Evolutionary conservation across 2,329 filamentous ascomycete species (phyloP).

Genomic region (Claviceps capensis): DNA sequence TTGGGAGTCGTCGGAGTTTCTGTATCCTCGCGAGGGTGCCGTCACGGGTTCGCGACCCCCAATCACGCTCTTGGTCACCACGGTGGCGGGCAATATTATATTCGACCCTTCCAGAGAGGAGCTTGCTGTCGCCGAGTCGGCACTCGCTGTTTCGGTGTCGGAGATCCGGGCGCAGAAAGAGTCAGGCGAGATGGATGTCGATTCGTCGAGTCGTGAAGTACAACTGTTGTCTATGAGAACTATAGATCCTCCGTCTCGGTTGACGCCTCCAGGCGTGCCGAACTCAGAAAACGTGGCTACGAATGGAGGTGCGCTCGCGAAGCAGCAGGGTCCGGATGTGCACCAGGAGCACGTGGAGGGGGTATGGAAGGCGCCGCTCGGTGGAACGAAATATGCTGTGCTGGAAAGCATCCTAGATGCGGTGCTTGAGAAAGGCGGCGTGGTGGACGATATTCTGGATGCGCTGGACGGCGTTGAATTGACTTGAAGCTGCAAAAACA

Average conservation of each 20-base stretch:
- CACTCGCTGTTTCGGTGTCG: constrained; percentile 71
- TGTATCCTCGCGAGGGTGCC: constrained; percentile 49
- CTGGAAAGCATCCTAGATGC: constrained; percentile 63
- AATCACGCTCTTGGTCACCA: constrained; percentile 79
- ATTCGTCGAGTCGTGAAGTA: constrained; percentile 29
- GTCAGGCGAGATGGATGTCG: constrained; percentile 26
- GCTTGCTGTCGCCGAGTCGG: constrained; percentile 80
- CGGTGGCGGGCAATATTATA: constrained; percentile 75
- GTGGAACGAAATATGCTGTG: constrained; percentile 64
- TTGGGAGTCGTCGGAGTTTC: constrained; percentile 69
- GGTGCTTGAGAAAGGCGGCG: constrained; percentile 62
- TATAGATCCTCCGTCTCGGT: constrained; percentile 58
- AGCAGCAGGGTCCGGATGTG: constrained; percentile 28
- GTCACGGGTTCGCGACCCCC: constrained; percentile 47
- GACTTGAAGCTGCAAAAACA: constrained; percentile 24
- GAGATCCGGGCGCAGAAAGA: constrained; percentile 21
- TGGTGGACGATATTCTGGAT: constrained; percentile 75
- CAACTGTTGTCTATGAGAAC: constrained; percentile 56
- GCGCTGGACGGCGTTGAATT: constrained; percentile 66
- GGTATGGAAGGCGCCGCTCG: constrained; percentile 76
- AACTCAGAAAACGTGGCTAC: constrained; percentile 48
- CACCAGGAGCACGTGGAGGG: constrained; percentile 41
- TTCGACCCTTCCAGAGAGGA: constrained; percentile 90
- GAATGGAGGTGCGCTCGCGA: constrained; percentile 25
- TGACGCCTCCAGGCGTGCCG: constrained; percentile 58